Conservation (phyloP, 2,329 filamentous ascomycete genomes). For the Neonectria sp. region DNA sequence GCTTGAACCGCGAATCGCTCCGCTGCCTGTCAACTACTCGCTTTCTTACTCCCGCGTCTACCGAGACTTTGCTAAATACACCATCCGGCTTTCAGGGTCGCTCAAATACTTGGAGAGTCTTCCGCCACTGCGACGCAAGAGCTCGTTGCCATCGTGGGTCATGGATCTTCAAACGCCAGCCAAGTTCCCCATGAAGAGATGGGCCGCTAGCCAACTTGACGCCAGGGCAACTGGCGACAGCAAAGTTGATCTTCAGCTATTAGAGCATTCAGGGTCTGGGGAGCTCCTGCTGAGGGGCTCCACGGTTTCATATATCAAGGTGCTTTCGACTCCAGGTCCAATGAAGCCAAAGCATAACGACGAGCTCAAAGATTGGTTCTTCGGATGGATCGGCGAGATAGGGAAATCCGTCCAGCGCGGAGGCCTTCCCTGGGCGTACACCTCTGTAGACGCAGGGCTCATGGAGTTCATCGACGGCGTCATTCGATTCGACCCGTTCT, state of each 20-base stretch:
- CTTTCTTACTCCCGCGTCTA: constrained; percentile 28
- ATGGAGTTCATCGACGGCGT: constrained; percentile 31
- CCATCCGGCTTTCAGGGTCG: constrained; percentile 26
- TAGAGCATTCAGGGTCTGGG: constrained; percentile 13
- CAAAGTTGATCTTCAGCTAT: constrained; percentile 29
- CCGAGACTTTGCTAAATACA: constrained; percentile 31
- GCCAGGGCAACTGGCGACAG: constrained; percentile 24
- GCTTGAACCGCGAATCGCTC: constrained; percentile 22
- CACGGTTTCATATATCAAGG: constrained; percentile 23
- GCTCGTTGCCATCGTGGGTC: constrained; percentile 32
- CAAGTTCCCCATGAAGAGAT: constrained; percentile 32
- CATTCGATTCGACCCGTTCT: constrained; percentile 32
- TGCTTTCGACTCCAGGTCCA: constrained; percentile 21
- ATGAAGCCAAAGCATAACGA: constrained; percentile 17
- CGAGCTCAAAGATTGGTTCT: constrained; percentile 30
- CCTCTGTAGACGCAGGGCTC: constrained; percentile 21
- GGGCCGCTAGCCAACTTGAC: constrained; percentile 31
- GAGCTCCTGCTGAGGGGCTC: constrained; percentile 24
- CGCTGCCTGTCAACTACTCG: constrained; percentile 31
- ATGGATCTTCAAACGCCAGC: constrained; percentile 35
- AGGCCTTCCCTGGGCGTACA: constrained; percentile 28
- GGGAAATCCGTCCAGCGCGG: constrained; percentile 22
- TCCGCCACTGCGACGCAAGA: constrained; percentile 21
- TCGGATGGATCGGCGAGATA: constrained; percentile 19
- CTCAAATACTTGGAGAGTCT: constrained; percentile 35